These are phyloP conservation scores for Aspergillus biplanus DNA, from an alignment of 495 filamentous ascomycete species.

Conservation along the genomic window DNA sequence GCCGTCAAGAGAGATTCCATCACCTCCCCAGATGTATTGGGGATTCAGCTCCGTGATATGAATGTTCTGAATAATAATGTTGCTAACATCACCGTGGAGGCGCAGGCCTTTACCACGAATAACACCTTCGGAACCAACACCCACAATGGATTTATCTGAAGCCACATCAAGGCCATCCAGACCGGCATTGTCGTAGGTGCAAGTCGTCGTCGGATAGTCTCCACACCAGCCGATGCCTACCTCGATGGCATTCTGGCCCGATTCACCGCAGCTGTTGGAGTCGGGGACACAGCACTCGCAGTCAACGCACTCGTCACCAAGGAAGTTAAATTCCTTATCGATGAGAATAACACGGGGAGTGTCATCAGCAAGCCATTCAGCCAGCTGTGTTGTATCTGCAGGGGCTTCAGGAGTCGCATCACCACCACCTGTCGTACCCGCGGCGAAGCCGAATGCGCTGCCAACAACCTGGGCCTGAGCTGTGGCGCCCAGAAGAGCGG, in stretches of 20 bases:
- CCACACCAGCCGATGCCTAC: slow-evolving; percentile 37
- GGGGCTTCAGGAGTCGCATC: slow-evolving; percentile 48
- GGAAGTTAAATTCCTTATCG: slow-evolving; percentile 51
- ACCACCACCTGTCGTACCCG: slow-evolving; percentile 54
- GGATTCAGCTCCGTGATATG: slow-evolving; percentile 48
- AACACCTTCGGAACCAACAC: slow-evolving; percentile 39
- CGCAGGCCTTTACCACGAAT: slow-evolving; percentile 45
- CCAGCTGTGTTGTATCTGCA: slow-evolving; percentile 41
- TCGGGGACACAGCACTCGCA: slow-evolving; percentile 38
- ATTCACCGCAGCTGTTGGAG: slow-evolving; percentile 31
- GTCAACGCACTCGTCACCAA: slow-evolving; percentile 42
- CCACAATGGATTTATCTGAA: slow-evolving; percentile 46
- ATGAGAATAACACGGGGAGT: slow-evolving; percentile 53
- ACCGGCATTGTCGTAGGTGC: slow-evolving; percentile 44
- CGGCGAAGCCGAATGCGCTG: slow-evolving; percentile 50
- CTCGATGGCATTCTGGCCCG: slow-evolving; percentile 35
- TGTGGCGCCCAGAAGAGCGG: slow-evolving; percentile 29
- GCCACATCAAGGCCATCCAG: slow-evolving; percentile 37
- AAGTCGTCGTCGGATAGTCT: slow-evolving; percentile 30
- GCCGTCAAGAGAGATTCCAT: slow-evolving; percentile 41
- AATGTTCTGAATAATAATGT: slow-evolving; percentile 52
- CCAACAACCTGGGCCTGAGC: slow-evolving; percentile 38
- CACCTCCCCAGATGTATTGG: slow-evolving; percentile 46
- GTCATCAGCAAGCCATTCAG: slow-evolving; percentile 39
- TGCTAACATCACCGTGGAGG: slow-evolving; percentile 40